A percentile compares a stretch with the other conserved stretches of the same genome.
Evolutionary conservation across 768 basidiomycete species (phyloP).

Genomic region (Mycena polygramma): DNA sequence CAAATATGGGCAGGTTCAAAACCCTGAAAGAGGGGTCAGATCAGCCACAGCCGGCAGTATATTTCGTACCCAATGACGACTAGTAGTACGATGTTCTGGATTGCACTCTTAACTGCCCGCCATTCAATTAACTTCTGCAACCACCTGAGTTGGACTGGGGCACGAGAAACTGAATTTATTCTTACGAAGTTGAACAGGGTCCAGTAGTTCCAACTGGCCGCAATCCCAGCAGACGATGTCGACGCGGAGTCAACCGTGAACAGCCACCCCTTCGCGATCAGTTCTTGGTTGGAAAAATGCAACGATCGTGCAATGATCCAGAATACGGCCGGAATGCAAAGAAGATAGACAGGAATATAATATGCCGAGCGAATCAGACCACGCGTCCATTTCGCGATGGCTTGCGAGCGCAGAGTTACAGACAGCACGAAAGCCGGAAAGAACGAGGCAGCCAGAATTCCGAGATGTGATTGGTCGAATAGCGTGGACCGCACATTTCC

Average conservation of each 20-base stretch:
- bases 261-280: constrained; percentile 38
- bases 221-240: constrained; percentile 24
- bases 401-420: constrained; percentile 34
- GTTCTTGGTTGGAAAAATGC: constrained; percentile 11
- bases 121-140: constrained; percentile 38
- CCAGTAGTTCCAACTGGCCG: constrained; percentile 44
- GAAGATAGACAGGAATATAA: constrained; percentile 38
- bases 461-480: constrained; percentile 34
- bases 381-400: constrained; percentile 34
- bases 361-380: constrained; percentile 37
- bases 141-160: background rate
- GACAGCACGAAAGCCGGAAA: constrained; percentile 41
- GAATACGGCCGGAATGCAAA: constrained; percentile 37
- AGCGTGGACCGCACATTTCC: constrained; percentile 33
- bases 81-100: constrained; percentile 38
- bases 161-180: background rate
- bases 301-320: constrained; percentile 36
- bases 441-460: constrained; percentile 39
- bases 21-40: constrained; percentile 13
- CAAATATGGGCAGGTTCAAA: constrained; percentile 43
- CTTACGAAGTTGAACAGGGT: constrained; percentile 40
- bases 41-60: background rate
- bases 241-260: constrained; percentile 37
- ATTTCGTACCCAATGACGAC: constrained; percentile 39
- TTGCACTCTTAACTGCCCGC: constrained; percentile 38